Percentiles rank a stretch among this genome's conserved stretches.
Evolutionary conservation across 2,329 filamentous ascomycete species (phyloP).

Genomic region (Mycosphaerella sp.): DNA sequence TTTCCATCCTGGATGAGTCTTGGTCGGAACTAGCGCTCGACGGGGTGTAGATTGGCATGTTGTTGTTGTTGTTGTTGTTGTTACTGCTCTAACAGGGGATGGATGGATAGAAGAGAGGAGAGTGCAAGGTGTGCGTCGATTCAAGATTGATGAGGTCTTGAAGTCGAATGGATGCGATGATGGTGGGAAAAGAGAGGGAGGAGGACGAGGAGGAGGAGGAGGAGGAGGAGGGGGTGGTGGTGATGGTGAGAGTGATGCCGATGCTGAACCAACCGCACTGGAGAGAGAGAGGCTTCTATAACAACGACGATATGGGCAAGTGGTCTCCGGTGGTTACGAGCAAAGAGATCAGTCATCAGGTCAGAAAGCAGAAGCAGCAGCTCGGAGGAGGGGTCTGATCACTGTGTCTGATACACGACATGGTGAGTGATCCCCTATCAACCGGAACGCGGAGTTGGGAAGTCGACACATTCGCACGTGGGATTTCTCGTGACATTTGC

Average conservation of each 20-base stretch:
- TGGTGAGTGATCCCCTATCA: background rate
- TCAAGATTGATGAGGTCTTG: background rate
- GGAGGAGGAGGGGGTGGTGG: background rate
- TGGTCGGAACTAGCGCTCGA: constrained; percentile 3
- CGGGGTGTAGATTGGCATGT: constrained; percentile 1
- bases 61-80: background rate
- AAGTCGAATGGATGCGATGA: background rate
- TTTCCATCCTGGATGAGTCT: constrained; percentile 2
- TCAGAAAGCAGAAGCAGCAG: background rate
- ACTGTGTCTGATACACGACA: background rate
- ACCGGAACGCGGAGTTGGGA: background rate
- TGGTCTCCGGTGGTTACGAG: background rate
- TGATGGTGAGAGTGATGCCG: background rate
- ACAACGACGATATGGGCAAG: background rate
- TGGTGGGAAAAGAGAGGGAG: background rate
- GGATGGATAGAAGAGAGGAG: background rate
- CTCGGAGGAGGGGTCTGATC: background rate
- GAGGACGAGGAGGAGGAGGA: background rate
- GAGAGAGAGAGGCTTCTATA: background rate
- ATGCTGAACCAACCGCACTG: background rate
- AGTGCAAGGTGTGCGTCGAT: background rate
- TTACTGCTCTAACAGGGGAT: too few species aligned
- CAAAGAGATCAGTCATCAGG: background rate
- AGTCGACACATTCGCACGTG: background rate
- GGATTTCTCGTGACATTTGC: background rate